Evolutionary conservation across 2,329 filamentous ascomycete species (phyloP).

Genomic region (Geosmithia flava): DNA sequence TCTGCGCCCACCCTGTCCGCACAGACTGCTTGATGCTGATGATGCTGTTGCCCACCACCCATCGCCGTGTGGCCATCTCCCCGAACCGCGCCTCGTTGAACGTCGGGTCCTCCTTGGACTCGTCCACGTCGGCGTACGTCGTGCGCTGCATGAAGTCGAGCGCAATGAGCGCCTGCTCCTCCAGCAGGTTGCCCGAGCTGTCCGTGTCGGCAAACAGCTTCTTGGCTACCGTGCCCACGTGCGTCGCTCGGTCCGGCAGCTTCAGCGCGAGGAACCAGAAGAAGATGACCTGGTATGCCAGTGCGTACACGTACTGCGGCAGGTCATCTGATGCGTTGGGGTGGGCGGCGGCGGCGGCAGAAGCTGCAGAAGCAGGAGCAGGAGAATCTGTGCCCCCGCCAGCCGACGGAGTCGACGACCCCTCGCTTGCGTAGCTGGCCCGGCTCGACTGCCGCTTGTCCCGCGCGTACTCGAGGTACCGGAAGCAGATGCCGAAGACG

Average conservation of each 20-base stretch:
- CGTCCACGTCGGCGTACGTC: slow-evolving; percentile 73
- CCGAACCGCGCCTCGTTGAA: slow-evolving; percentile 55
- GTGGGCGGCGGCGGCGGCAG: slow-evolving; percentile 9
- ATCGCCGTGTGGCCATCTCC: slow-evolving; percentile 53
- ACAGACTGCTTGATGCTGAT: slow-evolving; percentile 62
- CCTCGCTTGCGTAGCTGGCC: slow-evolving; percentile 30
- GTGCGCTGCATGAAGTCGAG: slow-evolving; percentile 91
- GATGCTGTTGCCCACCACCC: slow-evolving; percentile 63
- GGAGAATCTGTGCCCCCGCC: neutral
- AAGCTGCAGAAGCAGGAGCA: too few species aligned
- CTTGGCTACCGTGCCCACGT: slow-evolving; percentile 83
- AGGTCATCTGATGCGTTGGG: slow-evolving; percentile 51
- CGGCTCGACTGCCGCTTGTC: slow-evolving; percentile 44
- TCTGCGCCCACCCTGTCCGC: slow-evolving; percentile 53
- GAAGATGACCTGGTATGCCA: slow-evolving; percentile 90
- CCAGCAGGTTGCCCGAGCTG: slow-evolving; percentile 56
- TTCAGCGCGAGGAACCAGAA: slow-evolving; percentile 95
- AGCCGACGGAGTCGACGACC: neutral
- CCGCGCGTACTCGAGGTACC: slow-evolving; percentile 80
- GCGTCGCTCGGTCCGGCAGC: slow-evolving; percentile 67
- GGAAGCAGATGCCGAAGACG: slow-evolving; percentile 90
- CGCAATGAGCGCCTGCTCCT: slow-evolving; percentile 88
- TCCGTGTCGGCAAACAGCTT: slow-evolving; percentile 71
- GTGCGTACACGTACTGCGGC: slow-evolving; percentile 83
- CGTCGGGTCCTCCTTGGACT: slow-evolving; percentile 54